phyloP scores from a whole-genome alignment of 2,329 filamentous ascomycete species.

The Botrytis elliptica region DNA sequence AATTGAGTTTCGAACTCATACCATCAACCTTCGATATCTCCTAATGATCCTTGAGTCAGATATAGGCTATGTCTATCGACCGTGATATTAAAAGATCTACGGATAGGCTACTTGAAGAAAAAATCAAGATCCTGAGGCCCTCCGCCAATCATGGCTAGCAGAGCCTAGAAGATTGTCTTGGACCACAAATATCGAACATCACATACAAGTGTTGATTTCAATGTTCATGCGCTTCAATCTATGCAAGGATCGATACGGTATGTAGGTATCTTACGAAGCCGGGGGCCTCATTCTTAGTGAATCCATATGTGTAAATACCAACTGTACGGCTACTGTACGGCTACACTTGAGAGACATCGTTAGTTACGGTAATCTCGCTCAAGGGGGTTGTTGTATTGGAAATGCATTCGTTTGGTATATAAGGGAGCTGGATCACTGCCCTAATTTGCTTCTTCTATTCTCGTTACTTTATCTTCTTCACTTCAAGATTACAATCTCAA shows the following conservation, averaged over 20 bases:
- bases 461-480: not conserved
- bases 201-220: not conserved
- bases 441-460: not conserved
- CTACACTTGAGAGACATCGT: not conserved
- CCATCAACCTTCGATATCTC: not conserved
- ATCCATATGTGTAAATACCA: not conserved
- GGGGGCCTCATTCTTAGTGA: not conserved
- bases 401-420: not conserved
- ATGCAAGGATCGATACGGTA: not conserved
- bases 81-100: not conserved
- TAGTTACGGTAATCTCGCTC: not conserved
- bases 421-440: not conserved
- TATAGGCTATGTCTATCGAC: not conserved
- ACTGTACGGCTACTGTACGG: not conserved
- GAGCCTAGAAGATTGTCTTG: not conserved
- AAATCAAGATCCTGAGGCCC: not conserved
- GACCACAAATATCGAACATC: not conserved
- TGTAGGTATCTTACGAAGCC: not conserved
- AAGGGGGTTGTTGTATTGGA: not conserved
- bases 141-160: not conserved
- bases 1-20: not conserved
- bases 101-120: rapidly evolving
- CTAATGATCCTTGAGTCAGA: not conserved
- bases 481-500: not conserved
- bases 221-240: not conserved